Evolutionary conservation across 2,329 filamentous ascomycete genomes (phyloP).

Genomic region (Nakataea oryzae): DNA sequence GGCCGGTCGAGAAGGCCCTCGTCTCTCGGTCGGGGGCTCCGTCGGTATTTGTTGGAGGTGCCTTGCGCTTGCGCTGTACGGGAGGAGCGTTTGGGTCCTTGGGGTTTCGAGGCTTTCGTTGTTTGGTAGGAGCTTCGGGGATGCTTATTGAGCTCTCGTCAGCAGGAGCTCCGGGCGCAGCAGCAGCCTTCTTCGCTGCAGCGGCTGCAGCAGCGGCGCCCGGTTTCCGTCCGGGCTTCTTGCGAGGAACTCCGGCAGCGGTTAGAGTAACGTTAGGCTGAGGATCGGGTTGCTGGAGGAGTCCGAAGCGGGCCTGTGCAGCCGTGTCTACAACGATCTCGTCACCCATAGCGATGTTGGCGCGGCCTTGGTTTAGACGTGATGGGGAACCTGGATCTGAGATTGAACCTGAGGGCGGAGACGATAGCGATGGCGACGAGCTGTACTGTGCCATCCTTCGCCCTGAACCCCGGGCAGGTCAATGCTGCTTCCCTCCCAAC

Average conservation of each 20-base stretch:
- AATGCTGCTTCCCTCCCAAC: conserved; percentile 18
- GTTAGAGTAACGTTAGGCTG: conserved; percentile 32
- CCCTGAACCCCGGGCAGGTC: conserved; percentile 3
- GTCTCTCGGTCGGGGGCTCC: not conserved
- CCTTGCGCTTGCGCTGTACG: conserved; percentile 44
- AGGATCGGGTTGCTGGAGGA: conserved; percentile 13
- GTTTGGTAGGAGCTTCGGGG: conserved; percentile 33
- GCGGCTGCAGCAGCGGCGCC: conserved; percentile 34
- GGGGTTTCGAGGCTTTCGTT: conserved; percentile 43
- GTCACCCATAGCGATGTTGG: conserved; percentile 21
- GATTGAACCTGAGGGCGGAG: conserved; percentile 37
- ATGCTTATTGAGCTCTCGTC: conserved; percentile 22
- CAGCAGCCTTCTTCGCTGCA: conserved; percentile 15
- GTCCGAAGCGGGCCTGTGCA: conserved; percentile 21
- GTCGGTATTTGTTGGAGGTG: conserved; percentile 19
- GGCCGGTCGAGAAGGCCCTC: not conserved
- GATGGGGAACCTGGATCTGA: conserved; percentile 38
- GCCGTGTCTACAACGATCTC: conserved; percentile 37
- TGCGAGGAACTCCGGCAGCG: conserved; percentile 46
- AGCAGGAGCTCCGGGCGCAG: conserved; percentile 13
- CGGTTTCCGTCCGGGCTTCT: conserved; percentile 57
- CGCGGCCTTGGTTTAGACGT: conserved; percentile 19
- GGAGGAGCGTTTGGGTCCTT: conserved; percentile 49
- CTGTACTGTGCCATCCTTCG: conserved; percentile 24
- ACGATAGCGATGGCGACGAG: conserved; percentile 40